Evolutionary conservation across 2,329 filamentous ascomycete genomes (phyloP), one percentile per base, ranked within the genome.

Genomic region (Fusarium euwallaceae): DNA sequence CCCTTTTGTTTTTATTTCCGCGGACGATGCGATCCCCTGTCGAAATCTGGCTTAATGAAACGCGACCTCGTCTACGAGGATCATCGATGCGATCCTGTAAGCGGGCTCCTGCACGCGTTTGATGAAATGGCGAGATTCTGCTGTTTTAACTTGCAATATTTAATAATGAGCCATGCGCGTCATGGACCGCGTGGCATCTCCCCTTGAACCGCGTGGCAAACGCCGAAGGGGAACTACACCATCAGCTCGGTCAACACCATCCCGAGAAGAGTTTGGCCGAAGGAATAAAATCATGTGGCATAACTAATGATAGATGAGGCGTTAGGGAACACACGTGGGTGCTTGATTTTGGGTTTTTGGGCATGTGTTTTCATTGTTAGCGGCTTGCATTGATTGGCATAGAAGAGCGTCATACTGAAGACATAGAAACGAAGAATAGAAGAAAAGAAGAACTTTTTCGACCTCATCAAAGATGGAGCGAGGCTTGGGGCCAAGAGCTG

Each of bases 161-260:
- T 27, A 37, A n/a, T 36, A 22, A 39, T 34, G n/a, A 58, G 37
- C 51, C 51, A 65, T 43, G 53, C 37, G 61, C 45, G 45, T 51
- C 70, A 63, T 62, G 56, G 53, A 61, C 37, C 55, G 65, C 43
- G 60, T 70, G 43, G 69, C 58, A 64, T 59, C 37, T 27, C 22
- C 20, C 16, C 58, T 34, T 12, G 22, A 12, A 24, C 48, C 14
- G 61, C 36, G 61, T 56, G 36, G 48, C 34, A 64, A 64, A 41
- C 22, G 7, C 22, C 29, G 61, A 32, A 14, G 27, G 11, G 48
- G 48, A 22, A 20, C 29, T 41, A 43, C 61, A 41, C 29, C n/a
- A 29, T 22, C 20, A n/a, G 22, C 56, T 41, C 34, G 7, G 10
- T 20, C 51, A 59, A 43, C 36, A 64, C 53, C 51, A 64, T 45